Evolutionary conservation across 805 yeast species (phyloP), one percentile per base, ranked within the genome.

Genomic region (Vanderwaltozyma polyspora): DNA sequence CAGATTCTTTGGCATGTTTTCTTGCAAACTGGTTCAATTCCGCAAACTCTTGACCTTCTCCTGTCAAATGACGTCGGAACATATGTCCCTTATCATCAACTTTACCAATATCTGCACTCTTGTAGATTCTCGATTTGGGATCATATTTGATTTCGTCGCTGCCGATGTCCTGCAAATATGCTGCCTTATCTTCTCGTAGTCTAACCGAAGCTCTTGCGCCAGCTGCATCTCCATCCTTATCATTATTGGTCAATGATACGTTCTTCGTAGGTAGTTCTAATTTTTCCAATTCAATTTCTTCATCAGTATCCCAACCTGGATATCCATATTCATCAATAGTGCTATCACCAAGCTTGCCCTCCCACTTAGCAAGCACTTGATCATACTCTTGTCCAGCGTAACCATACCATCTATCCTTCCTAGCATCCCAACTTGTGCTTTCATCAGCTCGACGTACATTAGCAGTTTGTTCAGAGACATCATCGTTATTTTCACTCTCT

Each of bases 351-450:
- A 38, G 43, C 21, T 40, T 32, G 22, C 40, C 31, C 53, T 27
- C 41, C 72, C 79, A 72, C 30, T 60, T 60, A 33, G 57, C 51
- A 5, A 74, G 45, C 21, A 70, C 68, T 10, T 64, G 59, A 31
- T 66, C 69, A 62, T 80, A 82, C 34, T 79, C 84, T 9, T 64
- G 61, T 1, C 72, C 66, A 30, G 79, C 76, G 50, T 74, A 81
- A 0, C 94, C 94, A 49, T 71, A 79, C 94, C 91, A 83, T 38
- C 84, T 64, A 55, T 83, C 94, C 38, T 86, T 60, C 42, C 77
- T 79, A 9, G 76, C 69, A 46, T 81, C 93, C 68, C 76, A 83
- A 30, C 59, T 32, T 48, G 55, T 30, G 43, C 56, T 31, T 37
- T 45, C 32, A 32, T 39, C 28, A 41, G 38, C 34, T 35, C 45